phyloP scores from a whole-genome alignment of 176 grass and related monocot species.

The Triticum turgidum region DNA sequence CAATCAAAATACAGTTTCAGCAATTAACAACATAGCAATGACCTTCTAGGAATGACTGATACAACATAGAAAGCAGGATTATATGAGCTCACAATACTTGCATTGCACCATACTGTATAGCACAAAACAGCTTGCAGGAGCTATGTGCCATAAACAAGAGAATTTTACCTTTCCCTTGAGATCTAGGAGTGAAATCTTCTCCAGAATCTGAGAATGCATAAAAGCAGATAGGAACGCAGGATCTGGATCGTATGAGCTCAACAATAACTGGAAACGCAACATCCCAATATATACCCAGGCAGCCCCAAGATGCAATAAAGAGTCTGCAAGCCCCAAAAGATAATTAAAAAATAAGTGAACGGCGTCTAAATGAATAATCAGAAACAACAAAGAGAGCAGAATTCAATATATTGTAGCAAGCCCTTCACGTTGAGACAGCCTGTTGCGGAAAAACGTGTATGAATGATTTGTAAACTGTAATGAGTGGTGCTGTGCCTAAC shows the following conservation, averaged over 20 bases:
- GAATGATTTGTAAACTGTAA: not conserved
- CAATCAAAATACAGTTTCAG: not conserved
- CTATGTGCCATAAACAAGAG: conserved; percentile 4
- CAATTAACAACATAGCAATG: not conserved
- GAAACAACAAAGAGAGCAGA: not conserved
- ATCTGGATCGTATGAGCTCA: conserved; percentile 74
- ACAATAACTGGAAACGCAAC: conserved; percentile 74
- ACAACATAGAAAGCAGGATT: not conserved
- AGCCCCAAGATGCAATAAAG: conserved; percentile 73
- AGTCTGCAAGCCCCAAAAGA: conserved; percentile 49
- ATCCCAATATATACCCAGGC: conserved; percentile 86
- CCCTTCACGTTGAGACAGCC: not conserved
- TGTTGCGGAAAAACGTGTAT: conserved; percentile 1
- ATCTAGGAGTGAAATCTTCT: conserved; percentile 66
- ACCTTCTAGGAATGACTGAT: not conserved
- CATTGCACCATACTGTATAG: not conserved
- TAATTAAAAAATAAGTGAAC: conserved; percentile 12
- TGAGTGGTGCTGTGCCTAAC: not conserved
- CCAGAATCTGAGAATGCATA: conserved; percentile 67
- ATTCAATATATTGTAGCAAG: not conserved
- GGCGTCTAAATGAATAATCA: not conserved
- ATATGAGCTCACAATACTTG: conserved; percentile 12
- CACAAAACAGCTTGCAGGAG: not conserved
- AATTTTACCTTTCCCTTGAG: conserved; percentile 73
- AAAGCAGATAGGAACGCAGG: conserved; percentile 65